Base-by-base conservation (phyloP, 371 early-diverging fungal species). In the Mucor irregularis region DNA sequence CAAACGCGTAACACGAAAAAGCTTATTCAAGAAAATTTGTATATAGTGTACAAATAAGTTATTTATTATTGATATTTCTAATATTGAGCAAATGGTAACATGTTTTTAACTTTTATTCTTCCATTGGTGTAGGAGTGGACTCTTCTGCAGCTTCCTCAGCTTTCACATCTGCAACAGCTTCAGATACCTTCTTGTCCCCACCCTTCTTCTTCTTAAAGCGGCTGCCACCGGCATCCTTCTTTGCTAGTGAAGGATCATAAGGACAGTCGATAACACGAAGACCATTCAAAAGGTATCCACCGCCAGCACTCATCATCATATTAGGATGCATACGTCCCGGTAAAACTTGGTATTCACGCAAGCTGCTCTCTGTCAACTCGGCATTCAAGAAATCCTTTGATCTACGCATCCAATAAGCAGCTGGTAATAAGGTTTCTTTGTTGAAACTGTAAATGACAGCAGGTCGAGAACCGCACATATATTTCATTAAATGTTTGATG, bases 261-360 rank as follows among this genome's bases (percentile, higher is more conserved):
- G 73, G 71, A 9, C 68, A 68, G 57, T 84, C 79, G 55, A 88
- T 78, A 16, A 90, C 81, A 35, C 79, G 73, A 7, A 86, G 83
- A 5, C 87, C 90, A 1, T 83, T 82, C 30, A 98, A 66, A 22
- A 98, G 55, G 43, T 81, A 92, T 0, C 97, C 97, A 31, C 97
- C 96, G 26, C 85, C 81, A 25, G 90, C 91, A 59, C 86, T 87
- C 53, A 83, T 94, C 51, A 71, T 90, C 97, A 97, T 98, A 49
- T 84, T 64, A n/a, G 98, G 98, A 62, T 96, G 97, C 11, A 92
- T 95, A 53, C 97, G 87, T 22, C 89, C 89, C 1, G 92, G 89
- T 37, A 91, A 71, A 4, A 96, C 95, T 64, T 84, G 96, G 68
- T 95, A 94, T 61, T 92, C 87, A 17, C 98, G 80, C 31, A 95